A percentile compares a stretch with the other conserved stretches of the same genome.
phyloP scores from a whole-genome alignment of 2,329 filamentous ascomycete species.

The Colletotrichum horii region DNA sequence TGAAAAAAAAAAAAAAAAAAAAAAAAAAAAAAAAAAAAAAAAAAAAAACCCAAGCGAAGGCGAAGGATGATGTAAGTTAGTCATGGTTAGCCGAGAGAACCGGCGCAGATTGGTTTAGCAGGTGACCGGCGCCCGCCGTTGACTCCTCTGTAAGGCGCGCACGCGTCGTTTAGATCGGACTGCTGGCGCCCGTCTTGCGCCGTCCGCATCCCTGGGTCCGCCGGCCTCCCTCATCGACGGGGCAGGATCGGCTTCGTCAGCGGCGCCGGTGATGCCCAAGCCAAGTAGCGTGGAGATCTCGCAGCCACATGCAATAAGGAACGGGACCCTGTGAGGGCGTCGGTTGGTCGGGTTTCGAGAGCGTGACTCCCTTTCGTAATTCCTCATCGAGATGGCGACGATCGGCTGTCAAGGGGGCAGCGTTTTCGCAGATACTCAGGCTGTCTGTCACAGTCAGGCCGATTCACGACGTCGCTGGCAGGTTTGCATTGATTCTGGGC shows the following conservation, averaged over 20 bases:
- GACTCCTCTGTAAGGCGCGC: neutral
- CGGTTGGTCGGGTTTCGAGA: neutral
- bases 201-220: neutral
- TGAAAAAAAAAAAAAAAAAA: too few species aligned
- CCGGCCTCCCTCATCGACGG: neutral
- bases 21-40: too few species aligned
- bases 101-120: neutral
- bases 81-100: neutral
- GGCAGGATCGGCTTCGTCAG: neutral
- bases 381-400: neutral
- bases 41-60: neutral
- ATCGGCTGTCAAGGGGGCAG: neutral
- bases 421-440: neutral
- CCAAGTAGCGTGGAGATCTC: slow-evolving; percentile 7
- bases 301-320: neutral
- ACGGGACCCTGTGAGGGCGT: neutral
- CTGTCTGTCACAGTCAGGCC: neutral
- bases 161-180: neutral
- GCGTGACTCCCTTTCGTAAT: neutral
- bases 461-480: neutral
- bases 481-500: neutral
- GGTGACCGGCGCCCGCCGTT: neutral
- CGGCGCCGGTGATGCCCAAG: slow-evolving; percentile 12
- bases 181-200: neutral
- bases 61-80: neutral